These are phyloP conservation scores for Solanum medicagineum DNA, from an alignment of 257 asterid genomes.

Conservation along the genomic window DNA sequence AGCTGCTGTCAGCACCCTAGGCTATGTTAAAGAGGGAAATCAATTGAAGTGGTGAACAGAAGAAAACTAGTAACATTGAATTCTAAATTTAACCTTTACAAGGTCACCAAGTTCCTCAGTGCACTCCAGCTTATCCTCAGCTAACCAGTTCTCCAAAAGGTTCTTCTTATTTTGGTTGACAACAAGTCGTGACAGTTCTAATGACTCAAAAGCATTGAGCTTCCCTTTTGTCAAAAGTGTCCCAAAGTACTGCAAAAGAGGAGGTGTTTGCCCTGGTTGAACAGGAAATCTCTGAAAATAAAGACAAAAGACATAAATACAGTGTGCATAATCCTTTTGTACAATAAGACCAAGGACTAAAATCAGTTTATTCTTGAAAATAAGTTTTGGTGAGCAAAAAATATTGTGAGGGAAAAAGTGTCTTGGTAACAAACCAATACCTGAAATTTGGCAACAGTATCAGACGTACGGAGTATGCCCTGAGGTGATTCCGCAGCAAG, in stretches of 20 bases:
- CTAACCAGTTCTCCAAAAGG: constrained; percentile 94
- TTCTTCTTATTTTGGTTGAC: constrained; percentile 98
- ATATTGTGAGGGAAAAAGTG: not conserved
- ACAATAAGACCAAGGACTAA: not conserved
- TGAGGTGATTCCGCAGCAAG: constrained; percentile 78
- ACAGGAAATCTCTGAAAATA: constrained; percentile 92
- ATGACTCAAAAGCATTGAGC: constrained; percentile 91
- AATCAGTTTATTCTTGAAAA: not conserved
- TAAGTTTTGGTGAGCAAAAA: not conserved
- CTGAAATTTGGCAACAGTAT: constrained; percentile 98
- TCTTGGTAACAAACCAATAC: constrained; percentile 16
- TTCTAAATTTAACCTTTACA: constrained; percentile 58
- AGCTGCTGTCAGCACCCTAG: not conserved
- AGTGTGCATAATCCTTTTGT: not conserved
- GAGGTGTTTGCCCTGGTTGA: constrained; percentile 99
- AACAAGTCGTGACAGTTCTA: constrained; percentile 93
- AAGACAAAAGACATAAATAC: not conserved
- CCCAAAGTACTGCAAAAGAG: constrained; percentile 95
- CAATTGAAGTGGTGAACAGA: not conserved
- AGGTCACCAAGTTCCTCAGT: constrained; percentile 99
- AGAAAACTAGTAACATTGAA: not conserved
- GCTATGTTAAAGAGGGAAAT: not conserved
- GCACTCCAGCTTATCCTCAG: constrained; percentile 97
- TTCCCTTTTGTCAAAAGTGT: constrained; percentile 88
- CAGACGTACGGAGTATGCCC: constrained; percentile 63